Evolutionary conservation across 345 rosid genomes (phyloP), one percentile per base, ranked within the genome.

Genomic region (Firmiana major): DNA sequence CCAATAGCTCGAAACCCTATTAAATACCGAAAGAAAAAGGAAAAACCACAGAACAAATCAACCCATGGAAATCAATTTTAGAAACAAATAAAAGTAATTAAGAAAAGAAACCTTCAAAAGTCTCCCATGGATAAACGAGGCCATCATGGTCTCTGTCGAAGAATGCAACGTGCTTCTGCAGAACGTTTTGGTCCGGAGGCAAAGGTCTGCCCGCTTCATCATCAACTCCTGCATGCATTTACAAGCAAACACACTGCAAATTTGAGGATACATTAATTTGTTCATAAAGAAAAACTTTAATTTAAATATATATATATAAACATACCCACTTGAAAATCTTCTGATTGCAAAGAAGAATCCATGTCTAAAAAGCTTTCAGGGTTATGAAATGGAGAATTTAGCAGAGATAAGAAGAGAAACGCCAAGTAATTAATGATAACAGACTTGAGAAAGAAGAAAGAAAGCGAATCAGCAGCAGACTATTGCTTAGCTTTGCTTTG

Each of bases 61-160:
- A 26, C 1, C 34, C 43, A 57, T 5, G 26, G 15, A 7, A 10
- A 46, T 19, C 12, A 9, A 9, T 46, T 11, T 48, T 4, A 1
- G 9, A 54, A 24, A 10, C 0, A 11, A 45, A 43, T 13, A 9
- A 34, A 15, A 5, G 24, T 19, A 15, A 51, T 31, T 17, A 15
- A 45, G 15, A 8, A 46, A 74, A 11, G 19, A 34, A 78, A 84
- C 98, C 98, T 87, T 85, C 78, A 55, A 80, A 92, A 24, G 97
- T 94, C 79, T 94, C 98, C 75, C 88, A 91, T 1, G 96, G 97
- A 79, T 94, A 91, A 48, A 94, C 84, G 24, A 90, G 7, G 0
- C 98, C 98, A 63, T 92, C 98, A 53, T 87, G 80, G 79, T 94
- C 88, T 81, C 86, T 80, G 26, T 94, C 98, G 72, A 94, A 94